Conservation (phyloP, 2,329 filamentous ascomycete species). For the Aspergillus tanneri region DNA sequence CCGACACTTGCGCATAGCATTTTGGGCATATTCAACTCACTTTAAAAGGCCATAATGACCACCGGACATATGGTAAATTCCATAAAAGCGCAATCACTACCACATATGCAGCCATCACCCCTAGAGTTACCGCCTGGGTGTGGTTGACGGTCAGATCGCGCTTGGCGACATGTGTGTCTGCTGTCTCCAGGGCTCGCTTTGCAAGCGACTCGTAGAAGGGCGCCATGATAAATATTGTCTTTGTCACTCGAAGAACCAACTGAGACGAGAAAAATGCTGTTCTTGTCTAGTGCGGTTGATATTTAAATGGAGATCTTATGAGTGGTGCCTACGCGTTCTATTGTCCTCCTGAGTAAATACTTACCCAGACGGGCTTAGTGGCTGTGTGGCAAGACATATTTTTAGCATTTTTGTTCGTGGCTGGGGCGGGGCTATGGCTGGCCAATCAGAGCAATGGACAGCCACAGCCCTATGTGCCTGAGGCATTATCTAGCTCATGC, state of each 20-base stretch:
- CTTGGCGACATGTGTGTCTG: slow-evolving; percentile 40
- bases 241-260: not conserved
- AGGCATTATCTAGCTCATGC: too few species aligned
- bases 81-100: slow-evolving; percentile 73
- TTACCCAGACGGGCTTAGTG: slow-evolving; percentile 16
- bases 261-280: too few species aligned
- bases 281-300: too few species aligned
- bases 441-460: not conserved
- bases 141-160: slow-evolving; percentile 62
- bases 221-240: slow-evolving; percentile 24
- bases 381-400: slow-evolving; percentile 22
- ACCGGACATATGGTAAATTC: slow-evolving; percentile 75
- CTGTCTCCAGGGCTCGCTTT: slow-evolving; percentile 22
- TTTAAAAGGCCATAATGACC: slow-evolving; percentile 78
- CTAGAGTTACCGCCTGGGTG: slow-evolving; percentile 69
- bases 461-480: not conserved
- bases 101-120: slow-evolving; percentile 68
- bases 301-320: not conserved
- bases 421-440: not conserved
- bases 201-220: slow-evolving; percentile 26
- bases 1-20: not conserved
- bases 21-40: slow-evolving; percentile 38
- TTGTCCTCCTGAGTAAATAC: slow-evolving; percentile 16
- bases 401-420: slow-evolving; percentile 19
- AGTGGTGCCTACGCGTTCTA: slow-evolving; percentile 20